These are phyloP conservation scores for Dryadomyces sulphureus DNA, from an alignment of 2,329 filamentous ascomycete species.

Conservation along the genomic window DNA sequence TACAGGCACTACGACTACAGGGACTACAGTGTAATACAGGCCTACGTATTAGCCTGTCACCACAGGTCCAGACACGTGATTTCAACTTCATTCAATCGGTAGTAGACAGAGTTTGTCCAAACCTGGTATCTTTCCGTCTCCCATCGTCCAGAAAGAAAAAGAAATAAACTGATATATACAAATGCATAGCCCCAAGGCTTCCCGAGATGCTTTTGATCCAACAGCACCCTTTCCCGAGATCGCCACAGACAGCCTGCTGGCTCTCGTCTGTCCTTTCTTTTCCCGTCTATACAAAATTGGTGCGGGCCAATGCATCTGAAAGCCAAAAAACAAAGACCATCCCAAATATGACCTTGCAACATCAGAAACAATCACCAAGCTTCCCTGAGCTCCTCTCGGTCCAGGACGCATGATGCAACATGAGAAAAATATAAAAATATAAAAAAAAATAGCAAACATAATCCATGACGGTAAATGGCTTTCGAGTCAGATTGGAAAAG, in stretches of 20 bases:
- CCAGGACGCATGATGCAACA: conserved; percentile 3
- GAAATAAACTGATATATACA: conserved; percentile 6
- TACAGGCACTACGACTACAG: background rate
- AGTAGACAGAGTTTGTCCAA: conserved; percentile 2
- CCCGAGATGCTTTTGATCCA: conserved; percentile 3
- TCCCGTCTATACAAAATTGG: conserved; percentile 3
- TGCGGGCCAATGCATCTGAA: conserved; percentile 3
- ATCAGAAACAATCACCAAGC: background rate
- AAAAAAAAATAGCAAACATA: background rate
- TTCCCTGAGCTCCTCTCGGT: background rate
- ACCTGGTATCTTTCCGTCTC: conserved; percentile 6
- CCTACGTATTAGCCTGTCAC: no score
- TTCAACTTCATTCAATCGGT: no score
- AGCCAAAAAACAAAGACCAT: background rate
- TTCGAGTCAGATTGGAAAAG: background rate
- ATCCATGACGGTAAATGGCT: conserved; percentile 1
- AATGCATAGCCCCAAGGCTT: conserved; percentile 5
- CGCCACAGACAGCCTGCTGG: background rate
- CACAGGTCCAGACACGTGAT: no score
- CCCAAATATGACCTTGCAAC: background rate
- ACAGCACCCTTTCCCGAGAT: background rate
- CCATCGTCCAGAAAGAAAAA: conserved; percentile 9
- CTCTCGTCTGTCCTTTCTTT: background rate
- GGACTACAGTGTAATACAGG: no score
- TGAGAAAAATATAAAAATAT: background rate